phyloP scores from a whole-genome alignment of 2,329 filamentous ascomycete genomes.

The Canariomyces notabilis region DNA sequence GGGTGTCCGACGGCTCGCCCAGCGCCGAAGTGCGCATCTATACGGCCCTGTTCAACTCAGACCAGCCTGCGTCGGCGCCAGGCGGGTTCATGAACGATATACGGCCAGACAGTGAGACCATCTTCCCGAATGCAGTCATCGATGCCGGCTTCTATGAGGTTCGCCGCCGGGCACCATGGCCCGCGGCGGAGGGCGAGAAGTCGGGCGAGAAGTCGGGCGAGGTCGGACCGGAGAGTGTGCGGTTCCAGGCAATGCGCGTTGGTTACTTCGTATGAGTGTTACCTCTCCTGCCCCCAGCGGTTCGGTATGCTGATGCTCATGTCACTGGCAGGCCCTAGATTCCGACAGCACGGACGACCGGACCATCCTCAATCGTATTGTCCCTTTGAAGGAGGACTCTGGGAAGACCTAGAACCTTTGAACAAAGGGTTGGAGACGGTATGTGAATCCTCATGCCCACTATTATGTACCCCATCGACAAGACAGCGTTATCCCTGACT shows the following conservation, averaged over 20 bases:
- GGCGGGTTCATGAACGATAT: constrained; percentile 80
- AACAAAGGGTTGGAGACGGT: too few species aligned
- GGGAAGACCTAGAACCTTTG: too few species aligned
- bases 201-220: constrained; percentile 52
- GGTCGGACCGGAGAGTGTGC: constrained; percentile 64
- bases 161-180: constrained; percentile 67
- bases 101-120: constrained; percentile 72
- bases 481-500: too few species aligned
- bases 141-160: constrained; percentile 79
- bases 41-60: constrained; percentile 77
- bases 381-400: constrained; percentile 79
- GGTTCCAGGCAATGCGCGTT: constrained; percentile 86
- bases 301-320: constrained; percentile 16
- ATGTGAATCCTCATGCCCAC: too few species aligned
- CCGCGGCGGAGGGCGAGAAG: constrained; percentile 66
- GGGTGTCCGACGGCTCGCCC: constrained; percentile 67
- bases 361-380: constrained; percentile 82
- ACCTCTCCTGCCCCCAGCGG: not conserved
- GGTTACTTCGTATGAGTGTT: constrained; percentile 65
- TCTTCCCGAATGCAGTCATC: constrained; percentile 70
- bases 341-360: constrained; percentile 69
- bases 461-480: too few species aligned
- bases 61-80: constrained; percentile 69
- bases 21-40: constrained; percentile 71
- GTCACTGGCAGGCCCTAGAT: constrained; percentile 56